phyloP scores from a whole-genome alignment of 345 rosid species.

The Carallia brachiata region DNA sequence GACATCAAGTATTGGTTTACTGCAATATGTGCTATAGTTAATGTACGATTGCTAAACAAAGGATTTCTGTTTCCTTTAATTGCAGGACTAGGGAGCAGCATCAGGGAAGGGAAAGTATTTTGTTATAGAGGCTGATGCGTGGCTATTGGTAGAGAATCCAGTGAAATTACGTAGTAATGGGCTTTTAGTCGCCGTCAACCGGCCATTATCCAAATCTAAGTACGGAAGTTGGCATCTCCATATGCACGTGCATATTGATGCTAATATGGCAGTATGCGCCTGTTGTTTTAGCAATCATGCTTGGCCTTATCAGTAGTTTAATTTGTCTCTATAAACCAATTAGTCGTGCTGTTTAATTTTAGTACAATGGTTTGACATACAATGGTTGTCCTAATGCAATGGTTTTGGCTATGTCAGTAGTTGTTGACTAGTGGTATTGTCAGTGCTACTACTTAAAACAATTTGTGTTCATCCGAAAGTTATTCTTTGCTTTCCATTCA shows the following conservation, averaged over 20 bases:
- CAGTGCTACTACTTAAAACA: neutral
- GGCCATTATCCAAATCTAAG: neutral
- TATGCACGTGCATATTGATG: neutral
- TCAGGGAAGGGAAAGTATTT: slow-evolving; percentile 1
- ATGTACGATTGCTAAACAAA: too few species aligned
- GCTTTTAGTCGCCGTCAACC: neutral
- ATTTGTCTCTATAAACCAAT: too few species aligned
- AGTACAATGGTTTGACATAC: too few species aligned
- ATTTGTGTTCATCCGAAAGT: neutral
- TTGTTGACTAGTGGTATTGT: neutral
- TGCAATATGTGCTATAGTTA: too few species aligned
- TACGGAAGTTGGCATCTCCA: neutral
- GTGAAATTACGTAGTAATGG: neutral
- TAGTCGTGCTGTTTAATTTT: too few species aligned
- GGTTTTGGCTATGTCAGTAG: neutral
- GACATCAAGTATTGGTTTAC: too few species aligned
- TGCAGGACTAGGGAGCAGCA: slow-evolving; percentile 10
- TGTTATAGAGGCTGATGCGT: neutral
- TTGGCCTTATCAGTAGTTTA: too few species aligned
- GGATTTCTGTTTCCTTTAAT: neutral
- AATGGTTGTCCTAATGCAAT: too few species aligned
- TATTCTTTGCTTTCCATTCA: neutral
- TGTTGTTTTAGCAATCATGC: too few species aligned
- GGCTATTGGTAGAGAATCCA: neutral
- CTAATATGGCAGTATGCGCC: too few species aligned